Evolutionary conservation across 495 filamentous ascomycete species (phyloP), one percentile per base, ranked within the genome.

Genomic region (Bombardia bombarda): DNA sequence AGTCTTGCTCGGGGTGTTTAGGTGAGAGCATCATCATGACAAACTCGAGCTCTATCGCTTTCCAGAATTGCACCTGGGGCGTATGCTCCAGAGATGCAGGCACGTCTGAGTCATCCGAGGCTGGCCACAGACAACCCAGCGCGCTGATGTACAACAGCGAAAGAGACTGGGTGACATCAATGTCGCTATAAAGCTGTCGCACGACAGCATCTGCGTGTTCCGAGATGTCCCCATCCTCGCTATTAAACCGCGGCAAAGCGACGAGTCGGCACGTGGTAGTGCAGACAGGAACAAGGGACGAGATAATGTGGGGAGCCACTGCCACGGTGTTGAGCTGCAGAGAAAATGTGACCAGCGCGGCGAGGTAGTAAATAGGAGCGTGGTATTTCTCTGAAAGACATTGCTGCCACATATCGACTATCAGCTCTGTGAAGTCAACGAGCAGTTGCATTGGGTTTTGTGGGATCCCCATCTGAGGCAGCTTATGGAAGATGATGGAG

Each of bases 381-480:
- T 69, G 56, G 54, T 71, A 57, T 16, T 45, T 45, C 38, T 74
- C 66, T 2, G 57, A 50, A 16, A 58, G 57, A 35, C 68, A 71
- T n/a, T 47, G 57, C 31, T 58, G 60, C 70, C 70, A 74, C 22
- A 72, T 40, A 4, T 66, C 61, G 25, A 74, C 55, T 17, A 69
- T 51, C 24, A 65, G 44, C 33, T 68, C 56, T 12, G 62, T 59
- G 36, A 74, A 72, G 40, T 72, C 69, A 21, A 61, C 49, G 3
- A 70, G 59, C 3, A 71, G 46, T 24, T 57, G 51, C 42, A 63
- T 43, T 7, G 67, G 64, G 6, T 69, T 57, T 0, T 49, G 19
- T 20, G 67, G 43, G 31, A 51, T 52, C 5, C 62, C 63, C 41
- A 66, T 52, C 10, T 53, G 50, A 1, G 65, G 63, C 4, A 74